Conservation (phyloP, 2,329 filamentous ascomycete species). For the Albifimbria verrucaria region DNA sequence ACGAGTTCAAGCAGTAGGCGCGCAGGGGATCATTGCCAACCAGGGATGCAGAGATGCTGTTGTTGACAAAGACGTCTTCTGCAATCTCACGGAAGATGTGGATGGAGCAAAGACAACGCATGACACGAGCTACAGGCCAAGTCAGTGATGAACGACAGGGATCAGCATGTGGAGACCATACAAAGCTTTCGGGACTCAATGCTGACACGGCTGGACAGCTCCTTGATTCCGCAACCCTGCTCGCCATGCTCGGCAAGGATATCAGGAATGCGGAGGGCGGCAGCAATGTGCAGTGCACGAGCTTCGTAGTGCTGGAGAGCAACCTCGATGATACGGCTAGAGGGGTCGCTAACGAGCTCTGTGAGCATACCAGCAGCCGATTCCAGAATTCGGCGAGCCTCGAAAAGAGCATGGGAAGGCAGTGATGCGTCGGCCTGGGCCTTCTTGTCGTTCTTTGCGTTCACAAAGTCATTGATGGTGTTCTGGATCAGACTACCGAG, state of each 20-base stretch:
- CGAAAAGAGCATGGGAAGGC: conserved; percentile 16
- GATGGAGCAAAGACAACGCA: conserved; percentile 31
- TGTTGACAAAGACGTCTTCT: conserved; percentile 30
- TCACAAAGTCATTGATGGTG: conserved; percentile 7
- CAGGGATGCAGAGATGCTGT: conserved; percentile 29
- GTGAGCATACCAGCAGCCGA: conserved; percentile 28
- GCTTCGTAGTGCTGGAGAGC: conserved; percentile 30
- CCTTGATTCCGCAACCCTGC: conserved; percentile 16
- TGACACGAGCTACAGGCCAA: conserved; percentile 22
- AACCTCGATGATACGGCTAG: conserved; percentile 26
- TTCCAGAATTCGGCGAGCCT: conserved; percentile 28
- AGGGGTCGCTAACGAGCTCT: conserved; percentile 29
- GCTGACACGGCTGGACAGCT: conserved; percentile 20
- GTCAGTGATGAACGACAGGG: not conserved
- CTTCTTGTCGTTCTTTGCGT: not conserved
- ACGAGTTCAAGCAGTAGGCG: conserved; percentile 31
- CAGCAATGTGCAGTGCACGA: conserved; percentile 29
- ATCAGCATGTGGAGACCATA: conserved; percentile 8
- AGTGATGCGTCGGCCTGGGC: not conserved
- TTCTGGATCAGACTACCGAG: conserved; percentile 14
- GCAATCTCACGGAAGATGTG: conserved; percentile 27
- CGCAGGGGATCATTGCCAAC: conserved; percentile 30
- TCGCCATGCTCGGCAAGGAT: conserved; percentile 21
- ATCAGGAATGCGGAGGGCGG: conserved; percentile 28
- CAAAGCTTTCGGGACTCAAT: conserved; percentile 27